Evolutionary conservation across 805 yeast species (phyloP).

Genomic region (Teunomyces tritomae): DNA sequence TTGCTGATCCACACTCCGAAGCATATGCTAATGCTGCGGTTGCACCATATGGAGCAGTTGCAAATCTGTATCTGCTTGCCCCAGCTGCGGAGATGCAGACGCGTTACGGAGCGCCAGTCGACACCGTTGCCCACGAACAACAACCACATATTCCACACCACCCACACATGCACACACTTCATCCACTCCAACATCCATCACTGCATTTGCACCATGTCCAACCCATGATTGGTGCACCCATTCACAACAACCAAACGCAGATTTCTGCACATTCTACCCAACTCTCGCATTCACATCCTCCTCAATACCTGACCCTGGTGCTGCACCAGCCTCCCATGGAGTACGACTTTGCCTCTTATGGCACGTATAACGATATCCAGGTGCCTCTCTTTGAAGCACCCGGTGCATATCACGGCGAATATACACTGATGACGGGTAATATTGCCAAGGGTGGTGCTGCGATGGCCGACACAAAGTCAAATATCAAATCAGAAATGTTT

Average conservation of each 20-base stretch:
- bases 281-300: background rate
- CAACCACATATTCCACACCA: slow-evolving; percentile 1
- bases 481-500: slow-evolving; percentile 5
- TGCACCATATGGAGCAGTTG: background rate
- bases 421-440: background rate
- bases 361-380: background rate
- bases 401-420: background rate
- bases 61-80: background rate
- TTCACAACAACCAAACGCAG: background rate
- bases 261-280: slow-evolving; percentile 1
- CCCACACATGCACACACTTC: slow-evolving; percentile 1
- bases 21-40: background rate
- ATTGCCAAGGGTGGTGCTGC: background rate
- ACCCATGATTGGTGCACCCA: background rate
- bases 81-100: background rate
- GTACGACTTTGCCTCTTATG: background rate
- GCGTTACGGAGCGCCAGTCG: background rate
- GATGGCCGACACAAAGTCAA: background rate
- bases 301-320: background rate
- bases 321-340: background rate
- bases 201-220: slow-evolving; percentile 1
- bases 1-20: background rate
- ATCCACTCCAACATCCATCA: background rate
- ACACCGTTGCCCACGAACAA: background rate
- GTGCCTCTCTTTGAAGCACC: background rate